These are phyloP conservation scores for Mimosa pudica DNA, from an alignment of 306 rosid genomes.

Conservation along the genomic window DNA sequence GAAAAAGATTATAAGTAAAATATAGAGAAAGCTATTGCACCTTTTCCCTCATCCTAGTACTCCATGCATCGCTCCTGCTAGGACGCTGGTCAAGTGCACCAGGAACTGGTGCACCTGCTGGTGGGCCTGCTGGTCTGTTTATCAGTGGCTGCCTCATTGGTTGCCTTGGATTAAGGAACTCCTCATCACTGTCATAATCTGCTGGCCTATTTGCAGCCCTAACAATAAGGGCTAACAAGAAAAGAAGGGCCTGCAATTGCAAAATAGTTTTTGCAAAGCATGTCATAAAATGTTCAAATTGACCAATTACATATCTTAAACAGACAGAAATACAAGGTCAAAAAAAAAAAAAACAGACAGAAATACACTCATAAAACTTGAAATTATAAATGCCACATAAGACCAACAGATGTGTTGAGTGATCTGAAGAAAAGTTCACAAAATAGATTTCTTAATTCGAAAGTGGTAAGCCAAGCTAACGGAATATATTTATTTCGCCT, in stretches of 20 bases:
- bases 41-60: constrained; percentile 98
- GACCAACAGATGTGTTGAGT: constrained; percentile 6
- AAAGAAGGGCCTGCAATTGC: constrained; percentile 79
- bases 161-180: constrained; percentile 71
- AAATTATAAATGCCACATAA: not conserved
- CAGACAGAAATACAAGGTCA: constrained; percentile 10
- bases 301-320: not conserved
- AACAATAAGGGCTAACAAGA: constrained; percentile 82
- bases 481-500: constrained; percentile 18
- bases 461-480: constrained; percentile 14
- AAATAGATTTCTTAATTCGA: constrained; percentile 3
- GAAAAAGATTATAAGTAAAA: not conserved
- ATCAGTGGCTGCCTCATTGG: constrained; percentile 84
- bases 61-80: constrained; percentile 95
- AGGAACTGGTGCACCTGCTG: constrained; percentile 80
- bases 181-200: constrained; percentile 95
- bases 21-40: constrained; percentile 42
- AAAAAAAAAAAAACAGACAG: not conserved
- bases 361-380: constrained; percentile 11
- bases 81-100: constrained; percentile 75
- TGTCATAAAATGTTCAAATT: not conserved
- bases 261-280: not conserved
- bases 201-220: constrained; percentile 78
- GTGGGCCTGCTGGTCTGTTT: constrained; percentile 66
- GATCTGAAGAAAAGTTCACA: not conserved